A percentile compares a stretch with the other conserved stretches of the same genome.
These are phyloP conservation scores for Hanseniaspora lindneri DNA, from an alignment of 805 yeast species.

Conservation along the genomic window DNA sequence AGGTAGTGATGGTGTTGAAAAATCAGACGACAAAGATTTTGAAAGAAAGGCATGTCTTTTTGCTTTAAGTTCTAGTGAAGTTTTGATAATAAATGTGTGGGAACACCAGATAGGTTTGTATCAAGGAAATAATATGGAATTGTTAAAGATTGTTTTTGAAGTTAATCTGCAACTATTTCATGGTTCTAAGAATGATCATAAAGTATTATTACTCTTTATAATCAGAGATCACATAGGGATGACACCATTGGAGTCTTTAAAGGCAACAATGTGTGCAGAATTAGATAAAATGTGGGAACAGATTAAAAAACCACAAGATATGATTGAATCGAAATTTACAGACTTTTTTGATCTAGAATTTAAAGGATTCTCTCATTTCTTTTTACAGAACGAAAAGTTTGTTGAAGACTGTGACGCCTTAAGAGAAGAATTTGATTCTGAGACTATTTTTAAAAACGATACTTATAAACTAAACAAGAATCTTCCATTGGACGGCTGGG, in stretches of 20 bases:
- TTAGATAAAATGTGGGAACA: slow-evolving; percentile 66
- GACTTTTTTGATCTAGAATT: slow-evolving; percentile 83
- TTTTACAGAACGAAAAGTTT: slow-evolving; percentile 67
- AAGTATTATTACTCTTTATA: slow-evolving; percentile 68
- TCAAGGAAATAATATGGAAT: slow-evolving; percentile 95
- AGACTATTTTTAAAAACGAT: slow-evolving; percentile 45
- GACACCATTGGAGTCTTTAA: slow-evolving; percentile 65
- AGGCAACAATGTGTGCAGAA: slow-evolving; percentile 58
- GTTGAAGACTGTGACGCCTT: slow-evolving; percentile 44
- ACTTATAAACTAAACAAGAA: slow-evolving; percentile 51
- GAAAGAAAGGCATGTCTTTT: slow-evolving; percentile 93
- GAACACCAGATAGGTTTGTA: slow-evolving; percentile 93
- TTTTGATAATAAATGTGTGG: slow-evolving; percentile 87
- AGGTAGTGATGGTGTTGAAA: slow-evolving; percentile 95
- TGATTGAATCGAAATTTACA: slow-evolving; percentile 41
- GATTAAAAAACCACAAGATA: slow-evolving; percentile 59
- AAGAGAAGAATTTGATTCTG: slow-evolving; percentile 45
- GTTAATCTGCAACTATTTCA: slow-evolving; percentile 73
- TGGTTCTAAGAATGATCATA: slow-evolving; percentile 42
- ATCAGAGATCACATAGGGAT: slow-evolving; percentile 84
- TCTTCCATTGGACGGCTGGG: slow-evolving; percentile 94
- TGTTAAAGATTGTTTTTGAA: slow-evolving; percentile 89
- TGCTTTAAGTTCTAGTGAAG: slow-evolving; percentile 84
- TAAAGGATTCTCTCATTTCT: slow-evolving; percentile 72
- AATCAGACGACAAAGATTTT: slow-evolving; percentile 97